Evolutionary conservation across 2,329 filamentous ascomycete species (phyloP), one percentile per base, ranked within the genome.

Genomic region (Coleophoma eucalyptorum): DNA sequence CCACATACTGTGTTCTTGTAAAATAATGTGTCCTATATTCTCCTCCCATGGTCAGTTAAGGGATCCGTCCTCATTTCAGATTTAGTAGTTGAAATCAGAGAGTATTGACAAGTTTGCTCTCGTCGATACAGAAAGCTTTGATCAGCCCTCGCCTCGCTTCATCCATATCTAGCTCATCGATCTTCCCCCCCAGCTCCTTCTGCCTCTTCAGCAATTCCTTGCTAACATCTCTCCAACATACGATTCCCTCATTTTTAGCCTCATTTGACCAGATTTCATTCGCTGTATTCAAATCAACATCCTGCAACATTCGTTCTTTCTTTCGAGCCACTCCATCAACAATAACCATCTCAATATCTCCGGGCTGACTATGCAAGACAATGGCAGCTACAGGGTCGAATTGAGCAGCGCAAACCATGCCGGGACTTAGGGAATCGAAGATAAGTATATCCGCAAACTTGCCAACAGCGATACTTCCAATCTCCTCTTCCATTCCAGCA

Each of bases 371-470:
- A 57, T 76, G 71, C 34, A 73, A 48, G 3, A 75, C 65, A n/a
- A 76, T 60, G 3, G 72, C 70, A 3, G 68, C 68, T 11, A 75
- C 60, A 1, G 72, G 70, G 53, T 75, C 67, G 35, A 72, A 64
- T 43, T 71, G 63, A 6, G 64, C 68, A 2, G 63, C 71, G 49
- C 66, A 68, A 2, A 74, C 60, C 70, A 76, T 74, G 3, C 56
- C 62, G 1, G 72, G 68, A 43, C 65, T 71, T 16, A 63, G 40
- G 1, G 64, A 66, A 53, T 76, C 72, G 46, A 77, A 78, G 0
- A 80, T 64, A 3, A 76, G 65, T 0, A 81, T 52, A 60, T 80
- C 77, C 2, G 77, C 77, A 33, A 65, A 62, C 53, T 72, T 72
- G 0, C 75, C 75, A 12, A 69, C 70, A n/a, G 62, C 62, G 37